A percentile compares a stretch with the other conserved stretches of the same genome.
phyloP scores from a whole-genome alignment of 768 basidiomycete genomes.

The Lactarius akahatsu region DNA sequence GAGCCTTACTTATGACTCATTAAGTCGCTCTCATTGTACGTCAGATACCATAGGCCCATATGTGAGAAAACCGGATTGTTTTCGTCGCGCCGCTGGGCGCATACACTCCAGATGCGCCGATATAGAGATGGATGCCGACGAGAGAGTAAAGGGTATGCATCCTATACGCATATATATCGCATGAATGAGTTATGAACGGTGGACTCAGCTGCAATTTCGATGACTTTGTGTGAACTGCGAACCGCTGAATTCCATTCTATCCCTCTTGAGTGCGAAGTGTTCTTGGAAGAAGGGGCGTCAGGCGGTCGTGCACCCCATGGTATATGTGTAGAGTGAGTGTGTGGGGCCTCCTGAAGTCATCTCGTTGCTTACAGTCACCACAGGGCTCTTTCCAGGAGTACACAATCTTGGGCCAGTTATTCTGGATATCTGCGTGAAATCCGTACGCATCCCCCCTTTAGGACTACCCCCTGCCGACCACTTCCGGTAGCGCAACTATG shows the following conservation, averaged over 20 bases:
- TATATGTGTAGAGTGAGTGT: slow-evolving; percentile 27
- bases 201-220: slow-evolving; percentile 25
- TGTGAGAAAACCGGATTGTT: slow-evolving; percentile 28
- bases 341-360: neutral
- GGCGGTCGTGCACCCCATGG: slow-evolving; percentile 11
- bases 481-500: slow-evolving; percentile 27
- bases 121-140: slow-evolving; percentile 27
- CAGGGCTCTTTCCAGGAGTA: slow-evolving; percentile 29
- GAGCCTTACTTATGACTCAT: neutral
- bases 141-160: slow-evolving; percentile 26
- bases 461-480: neutral
- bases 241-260: slow-evolving; percentile 26
- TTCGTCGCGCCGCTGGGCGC: slow-evolving; percentile 24
- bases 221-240: slow-evolving; percentile 30
- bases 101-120: slow-evolving; percentile 25
- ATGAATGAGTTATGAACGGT: neutral
- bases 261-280: slow-evolving; percentile 28
- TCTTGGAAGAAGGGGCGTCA: slow-evolving; percentile 8
- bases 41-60: slow-evolving; percentile 1
- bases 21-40: neutral
- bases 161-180: slow-evolving; percentile 4
- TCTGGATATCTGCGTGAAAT: slow-evolving; percentile 30
- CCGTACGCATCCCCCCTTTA: slow-evolving; percentile 10
- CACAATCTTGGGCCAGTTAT: slow-evolving; percentile 31
- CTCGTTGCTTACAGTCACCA: neutral